Percentiles rank a stretch among this genome's conserved stretches.
These are phyloP conservation scores for Xeromyces bisporus DNA, from an alignment of 495 filamentous ascomycete genomes.

Conservation along the genomic window DNA sequence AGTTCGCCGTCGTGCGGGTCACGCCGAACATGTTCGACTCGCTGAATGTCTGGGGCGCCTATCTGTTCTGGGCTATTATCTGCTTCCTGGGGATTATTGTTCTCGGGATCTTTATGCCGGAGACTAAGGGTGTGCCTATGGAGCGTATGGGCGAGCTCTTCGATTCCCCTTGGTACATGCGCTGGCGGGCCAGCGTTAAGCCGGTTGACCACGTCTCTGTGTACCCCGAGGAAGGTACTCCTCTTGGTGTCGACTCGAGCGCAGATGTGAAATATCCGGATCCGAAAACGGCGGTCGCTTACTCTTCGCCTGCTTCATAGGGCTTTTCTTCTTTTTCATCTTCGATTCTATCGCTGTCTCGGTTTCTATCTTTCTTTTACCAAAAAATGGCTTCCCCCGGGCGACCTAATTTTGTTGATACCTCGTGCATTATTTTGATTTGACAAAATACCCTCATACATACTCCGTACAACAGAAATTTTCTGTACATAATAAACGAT, in stretches of 20 bases:
- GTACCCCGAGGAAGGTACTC: neutral
- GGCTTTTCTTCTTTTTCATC: no score
- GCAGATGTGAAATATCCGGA: neutral
- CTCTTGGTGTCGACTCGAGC: neutral
- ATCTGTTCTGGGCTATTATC: conserved; percentile 28
- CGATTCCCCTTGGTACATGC: conserved; percentile 25
- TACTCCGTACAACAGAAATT: no score
- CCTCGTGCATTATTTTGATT: no score
- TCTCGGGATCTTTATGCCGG: conserved; percentile 30
- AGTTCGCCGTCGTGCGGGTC: conserved; percentile 32
- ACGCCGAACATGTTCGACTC: conserved; percentile 30
- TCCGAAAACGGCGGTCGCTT: neutral
- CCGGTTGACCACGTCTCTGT: no score
- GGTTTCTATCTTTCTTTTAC: no score
- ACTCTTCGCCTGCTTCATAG: no score
- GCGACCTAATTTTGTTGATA: no score
- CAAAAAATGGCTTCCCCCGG: no score
- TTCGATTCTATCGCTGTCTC: no score
- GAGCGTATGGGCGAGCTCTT: conserved; percentile 31
- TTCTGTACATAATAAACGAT: no score
- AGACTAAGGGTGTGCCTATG: conserved; percentile 29
- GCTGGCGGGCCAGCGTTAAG: conserved; percentile 20
- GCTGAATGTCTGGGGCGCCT: conserved; percentile 28
- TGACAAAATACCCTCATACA: no score
- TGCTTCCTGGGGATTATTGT: conserved; percentile 24